Evolutionary conservation across 805 yeast genomes (phyloP), one percentile per base, ranked within the genome.

Genomic region (Ogataea degrootiae): DNA sequence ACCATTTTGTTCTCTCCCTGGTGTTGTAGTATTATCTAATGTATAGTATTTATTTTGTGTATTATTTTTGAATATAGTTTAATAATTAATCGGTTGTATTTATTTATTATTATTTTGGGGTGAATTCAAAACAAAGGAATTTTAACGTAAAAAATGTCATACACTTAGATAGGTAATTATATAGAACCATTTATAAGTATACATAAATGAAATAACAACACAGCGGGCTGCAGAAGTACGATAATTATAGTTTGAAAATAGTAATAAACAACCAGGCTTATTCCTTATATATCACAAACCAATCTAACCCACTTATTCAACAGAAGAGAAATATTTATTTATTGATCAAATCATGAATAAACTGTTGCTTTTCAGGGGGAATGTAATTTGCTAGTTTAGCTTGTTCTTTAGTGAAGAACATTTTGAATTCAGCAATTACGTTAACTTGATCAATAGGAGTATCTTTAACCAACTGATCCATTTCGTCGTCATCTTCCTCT

Each of bases 401-500:
- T 31, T 53, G 57, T 41, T 55, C 56, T 34, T 44, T 42, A 11
- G 42, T 17, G 31, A 62, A 48, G 35, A 63, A 59, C 6, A 46
- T 37, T 48, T 59, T 59, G 47, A 67, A 65, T 29, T 62, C 64
- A n/a, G 58, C 57, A 29, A 59, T 53, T n/a, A 68, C 65, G 44
- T 67, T 62, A n/a, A 68, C 43, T 11, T 43, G 19, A 43, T 67
- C 70, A 31, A 68, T 39, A 11, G 61, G 57, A 1, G 65, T 62
- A 45, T 64, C 69, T 44, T 61, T 66, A 19, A 59, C 55, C 42
- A 66, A 44, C 36, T 64, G 65, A 42, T 65, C 67, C 16, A 59
- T 49, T 43, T 66, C 72, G 17, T 47, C 56, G n/a, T 58, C 59
- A 17, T 54, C 55, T 2, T 48, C 55, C 7, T 53, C 59, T n/a